Conservation (phyloP, 441 rosid species). For the California macrophylla region DNA sequence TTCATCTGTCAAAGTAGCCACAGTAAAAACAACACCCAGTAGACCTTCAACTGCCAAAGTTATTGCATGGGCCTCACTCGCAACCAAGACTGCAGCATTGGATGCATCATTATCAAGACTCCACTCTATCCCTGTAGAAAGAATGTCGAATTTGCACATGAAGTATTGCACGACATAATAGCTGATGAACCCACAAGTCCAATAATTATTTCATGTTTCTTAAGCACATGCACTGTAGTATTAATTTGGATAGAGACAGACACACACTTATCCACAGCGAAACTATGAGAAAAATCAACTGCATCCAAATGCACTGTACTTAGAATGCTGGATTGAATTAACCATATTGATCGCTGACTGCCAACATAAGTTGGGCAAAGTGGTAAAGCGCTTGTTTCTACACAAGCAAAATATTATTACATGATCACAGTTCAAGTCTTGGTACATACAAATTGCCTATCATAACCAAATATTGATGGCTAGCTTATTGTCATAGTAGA, state of each 20-base stretch:
- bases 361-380: too few relatives aligned
- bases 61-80: constrained; percentile 98
- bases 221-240: not conserved
- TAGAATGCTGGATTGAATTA: not conserved
- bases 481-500: not conserved
- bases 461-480: not conserved
- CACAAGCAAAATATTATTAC: too few relatives aligned
- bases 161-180: constrained; percentile 10
- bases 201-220: constrained; percentile 8
- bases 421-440: too few relatives aligned
- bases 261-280: not conserved
- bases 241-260: not conserved
- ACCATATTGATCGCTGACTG: not conserved
- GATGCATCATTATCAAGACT: constrained; percentile 97
- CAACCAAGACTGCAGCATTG: constrained; percentile 93
- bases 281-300: not conserved
- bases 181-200: constrained; percentile 7
- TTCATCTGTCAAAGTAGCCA: constrained; percentile 96
- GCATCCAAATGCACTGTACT: not conserved
- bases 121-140: constrained; percentile 88
- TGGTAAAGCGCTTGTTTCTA: too few relatives aligned
- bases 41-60: constrained; percentile 96
- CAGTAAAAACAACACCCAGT: constrained; percentile 88
- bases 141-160: constrained; percentile 17
- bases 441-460: too few relatives aligned